A percentile compares a stretch with the other conserved stretches of the same genome.
phyloP scores from a whole-genome alignment of 2,329 filamentous ascomycete genomes.

The Fusarium proliferatum region DNA sequence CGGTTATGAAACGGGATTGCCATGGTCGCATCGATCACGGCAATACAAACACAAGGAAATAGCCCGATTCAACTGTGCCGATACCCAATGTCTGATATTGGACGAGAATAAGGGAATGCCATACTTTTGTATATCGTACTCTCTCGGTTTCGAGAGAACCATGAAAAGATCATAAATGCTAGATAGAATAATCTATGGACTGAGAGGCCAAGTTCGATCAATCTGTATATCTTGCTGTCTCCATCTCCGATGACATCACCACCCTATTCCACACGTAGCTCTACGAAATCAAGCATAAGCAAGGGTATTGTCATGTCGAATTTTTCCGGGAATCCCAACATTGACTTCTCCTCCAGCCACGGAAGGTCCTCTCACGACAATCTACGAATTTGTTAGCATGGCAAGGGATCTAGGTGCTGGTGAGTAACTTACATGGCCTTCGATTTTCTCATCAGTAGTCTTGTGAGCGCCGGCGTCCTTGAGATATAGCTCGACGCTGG shows the following conservation, averaged over 20 bases:
- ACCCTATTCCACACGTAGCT: not conserved
- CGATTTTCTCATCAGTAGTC: constrained; percentile 70
- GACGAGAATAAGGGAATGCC: not conserved
- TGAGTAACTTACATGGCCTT: constrained; percentile 69
- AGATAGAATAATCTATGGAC: not conserved
- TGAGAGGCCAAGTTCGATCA: not conserved
- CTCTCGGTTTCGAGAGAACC: not conserved
- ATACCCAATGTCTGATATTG: not conserved
- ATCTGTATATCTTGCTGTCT: not conserved
- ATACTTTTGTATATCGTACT: not conserved
- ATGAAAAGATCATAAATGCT: not conserved
- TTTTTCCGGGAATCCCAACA: constrained; percentile 71
- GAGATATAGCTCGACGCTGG: constrained; percentile 81
- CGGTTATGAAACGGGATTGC: not conserved
- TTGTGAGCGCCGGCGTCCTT: constrained; percentile 69
- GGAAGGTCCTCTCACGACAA: constrained; percentile 77
- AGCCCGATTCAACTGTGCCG: not conserved
- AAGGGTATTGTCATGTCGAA: constrained; percentile 79
- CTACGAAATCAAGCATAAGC: constrained; percentile 58
- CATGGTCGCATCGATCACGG: too few species aligned
- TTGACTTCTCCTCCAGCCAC: constrained; percentile 75
- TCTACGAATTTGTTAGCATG: constrained; percentile 55
- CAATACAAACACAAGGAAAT: not conserved
- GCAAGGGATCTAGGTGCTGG: too few species aligned
- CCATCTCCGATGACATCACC: not conserved